Base-by-base conservation (phyloP, 176 grass and related monocot species). In the Phyllostachys edulis region DNA sequence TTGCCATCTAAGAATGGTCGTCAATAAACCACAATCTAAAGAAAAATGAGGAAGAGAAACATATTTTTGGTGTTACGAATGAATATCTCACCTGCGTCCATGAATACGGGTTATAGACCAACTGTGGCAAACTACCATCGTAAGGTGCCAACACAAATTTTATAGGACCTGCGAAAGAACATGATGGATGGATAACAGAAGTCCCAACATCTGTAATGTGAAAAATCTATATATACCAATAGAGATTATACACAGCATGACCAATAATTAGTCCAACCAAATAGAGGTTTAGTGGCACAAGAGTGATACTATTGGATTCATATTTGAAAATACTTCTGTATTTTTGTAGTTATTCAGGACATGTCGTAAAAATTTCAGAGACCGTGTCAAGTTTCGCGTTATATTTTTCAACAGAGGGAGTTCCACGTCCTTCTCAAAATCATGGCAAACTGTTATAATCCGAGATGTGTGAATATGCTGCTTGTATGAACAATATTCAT, bases 71-170 rank as follows among this genome's bases (percentile, higher is more conserved):
- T 5, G 17, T 1, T 18, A 2, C 37, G 15, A 17, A 36, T 24
- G 26, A n/a, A 15, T 10, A 29, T 67, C 36, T 71, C 3, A 89
- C 92, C 77, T 89, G 75, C 9, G 92, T 89, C 85, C 87, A 94
- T n/a, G 90, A 82, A 57, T 78, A 80, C 17, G 73, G 79, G n/a
- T 84, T 77, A 10, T 73, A 63, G 7, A 68, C 78, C 61, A 95
- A 16, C 36, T 23, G 57, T 16, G 92, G 89, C 20, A 92, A 2
- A 37, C 17, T 61, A 2, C 73, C 92, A 6, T 76, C 77, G 57
- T 94, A 89, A 9, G 54, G 74, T 0, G 62, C 63, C 39, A 80
- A 0, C 9, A 81, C 78, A 63, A 86, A 90, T 27, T 67, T 46
- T 1, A 92, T 0, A 15, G 90, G 88, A 50, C 93, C 92, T 89